A percentile compares a stretch with the other conserved stretches of the same genome.
Conservation (phyloP, 2,329 filamentous ascomycete species). For the Cordyceps militaris region DNA sequence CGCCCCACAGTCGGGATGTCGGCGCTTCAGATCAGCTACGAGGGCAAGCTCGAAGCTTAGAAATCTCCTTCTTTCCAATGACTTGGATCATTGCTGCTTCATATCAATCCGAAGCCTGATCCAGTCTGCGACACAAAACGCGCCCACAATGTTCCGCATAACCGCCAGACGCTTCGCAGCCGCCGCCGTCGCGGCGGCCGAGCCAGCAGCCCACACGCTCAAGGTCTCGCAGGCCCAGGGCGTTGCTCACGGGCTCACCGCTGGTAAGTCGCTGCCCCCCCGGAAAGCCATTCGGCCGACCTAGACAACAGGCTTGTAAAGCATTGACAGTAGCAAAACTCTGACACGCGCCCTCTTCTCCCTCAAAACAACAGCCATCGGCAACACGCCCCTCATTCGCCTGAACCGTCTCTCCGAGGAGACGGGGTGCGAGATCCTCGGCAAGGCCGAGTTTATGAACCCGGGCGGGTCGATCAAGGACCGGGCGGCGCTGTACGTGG, state of each 20-base stretch:
- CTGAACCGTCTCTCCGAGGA: slow-evolving; percentile 81
- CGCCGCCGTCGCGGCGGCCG: slow-evolving; percentile 43
- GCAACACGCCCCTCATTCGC: slow-evolving; percentile 91
- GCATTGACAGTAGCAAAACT: not conserved
- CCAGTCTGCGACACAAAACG: not conserved
- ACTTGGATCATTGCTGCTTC: not conserved
- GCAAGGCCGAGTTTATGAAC: slow-evolving; percentile 98
- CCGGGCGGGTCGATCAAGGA: slow-evolving; percentile 95
- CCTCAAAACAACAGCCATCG: slow-evolving; percentile 62
- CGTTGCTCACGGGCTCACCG: slow-evolving; percentile 68
- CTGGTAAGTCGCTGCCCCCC: slow-evolving; percentile 51
- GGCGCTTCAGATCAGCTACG: not conserved
- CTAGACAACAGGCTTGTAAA: not conserved
- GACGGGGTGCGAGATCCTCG: slow-evolving; percentile 88
- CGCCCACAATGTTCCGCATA: slow-evolving; percentile 57
- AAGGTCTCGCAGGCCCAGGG: slow-evolving; percentile 75
- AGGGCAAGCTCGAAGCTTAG: not conserved
- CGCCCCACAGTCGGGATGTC: not conserved
- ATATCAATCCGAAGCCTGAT: not conserved
- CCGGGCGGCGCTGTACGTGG: slow-evolving; percentile 87
- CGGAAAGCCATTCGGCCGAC: not conserved
- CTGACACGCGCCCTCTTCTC: not conserved
- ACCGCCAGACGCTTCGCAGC: slow-evolving; percentile 54
- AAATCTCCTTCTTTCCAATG: not conserved
- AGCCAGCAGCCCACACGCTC: slow-evolving; percentile 52